Conservation (phyloP, 352 stramenopile species). For the Phytophthora podocarpi region DNA sequence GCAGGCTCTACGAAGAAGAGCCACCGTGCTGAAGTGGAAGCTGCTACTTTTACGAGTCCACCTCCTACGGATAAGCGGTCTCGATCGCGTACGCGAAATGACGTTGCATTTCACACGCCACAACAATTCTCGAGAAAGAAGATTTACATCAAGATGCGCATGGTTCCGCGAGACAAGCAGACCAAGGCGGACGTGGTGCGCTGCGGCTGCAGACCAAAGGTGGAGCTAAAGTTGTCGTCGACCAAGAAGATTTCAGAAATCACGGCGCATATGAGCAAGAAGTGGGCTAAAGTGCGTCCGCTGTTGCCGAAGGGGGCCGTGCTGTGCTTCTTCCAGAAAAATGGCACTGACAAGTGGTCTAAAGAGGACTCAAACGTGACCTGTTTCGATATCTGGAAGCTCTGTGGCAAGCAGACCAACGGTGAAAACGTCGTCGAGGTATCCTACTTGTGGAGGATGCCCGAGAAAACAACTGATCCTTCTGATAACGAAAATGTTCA, state of each 20-base stretch:
- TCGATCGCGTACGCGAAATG: constrained; percentile 24
- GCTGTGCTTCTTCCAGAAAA: constrained; percentile 65
- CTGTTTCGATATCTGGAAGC: constrained; percentile 79
- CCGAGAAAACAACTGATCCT: background rate
- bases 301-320: constrained; percentile 32
- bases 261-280: constrained; percentile 76
- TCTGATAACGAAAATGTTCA: constrained; percentile 17
- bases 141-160: constrained; percentile 84
- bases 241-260: constrained; percentile 84
- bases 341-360: constrained; percentile 50
- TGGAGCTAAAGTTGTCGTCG: constrained; percentile 80
- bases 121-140: constrained; percentile 69
- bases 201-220: constrained; percentile 70
- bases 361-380: constrained; percentile 50
- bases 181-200: constrained; percentile 54
- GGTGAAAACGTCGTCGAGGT: constrained; percentile 78
- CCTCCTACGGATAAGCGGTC: constrained; percentile 23
- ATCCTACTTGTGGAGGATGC: constrained; percentile 59
- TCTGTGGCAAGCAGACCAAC: constrained; percentile 60
- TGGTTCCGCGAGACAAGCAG: constrained; percentile 71
- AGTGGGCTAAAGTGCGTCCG: constrained; percentile 60
- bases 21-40: constrained; percentile 10
- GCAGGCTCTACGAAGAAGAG: constrained; percentile 27
- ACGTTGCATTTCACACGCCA: constrained; percentile 50
- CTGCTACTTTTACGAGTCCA: constrained; percentile 45